These are phyloP conservation scores for Stylosanthes scabra DNA, from an alignment of 331 rosid genomes.

Conservation along the genomic window DNA sequence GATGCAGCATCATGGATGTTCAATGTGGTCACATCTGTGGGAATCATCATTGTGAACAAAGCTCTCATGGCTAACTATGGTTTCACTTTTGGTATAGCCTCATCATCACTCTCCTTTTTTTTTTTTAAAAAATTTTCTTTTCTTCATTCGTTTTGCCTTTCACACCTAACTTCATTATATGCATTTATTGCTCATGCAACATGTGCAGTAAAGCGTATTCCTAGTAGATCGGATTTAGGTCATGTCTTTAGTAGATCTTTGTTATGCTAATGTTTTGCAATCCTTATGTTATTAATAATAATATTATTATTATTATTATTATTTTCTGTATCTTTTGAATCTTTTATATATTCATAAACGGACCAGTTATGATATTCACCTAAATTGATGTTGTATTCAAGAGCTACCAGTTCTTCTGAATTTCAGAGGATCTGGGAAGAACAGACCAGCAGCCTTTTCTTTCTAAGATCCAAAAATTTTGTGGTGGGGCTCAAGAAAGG, in stretches of 20 bases:
- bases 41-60: slow-evolving; percentile 88
- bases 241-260: slow-evolving; percentile 14
- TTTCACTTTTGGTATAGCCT: slow-evolving; percentile 77
- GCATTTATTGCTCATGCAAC: slow-evolving; percentile 26
- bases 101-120: not conserved
- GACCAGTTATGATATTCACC: slow-evolving; percentile 10
- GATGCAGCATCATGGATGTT: slow-evolving; percentile 95
- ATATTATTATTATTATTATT: no score
- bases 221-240: not conserved
- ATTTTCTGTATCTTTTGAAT: no score
- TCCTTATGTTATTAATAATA: no score
- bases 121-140: slow-evolving; percentile 3
- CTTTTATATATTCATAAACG: not conserved
- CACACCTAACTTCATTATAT: not conserved
- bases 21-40: slow-evolving; percentile 93
- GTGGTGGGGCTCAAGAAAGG: not conserved
- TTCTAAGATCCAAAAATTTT: not conserved
- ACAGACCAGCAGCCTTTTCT: not conserved
- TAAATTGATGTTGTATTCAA: not conserved
- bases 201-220: slow-evolving; percentile 2
- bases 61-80: slow-evolving; percentile 89
- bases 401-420: not conserved
- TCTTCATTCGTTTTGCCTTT: not conserved
- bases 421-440: not conserved
- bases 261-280: not conserved